These are phyloP conservation scores for Chionographis japonica DNA, from an alignment of 106 monocot species.

Conservation along the genomic window DNA sequence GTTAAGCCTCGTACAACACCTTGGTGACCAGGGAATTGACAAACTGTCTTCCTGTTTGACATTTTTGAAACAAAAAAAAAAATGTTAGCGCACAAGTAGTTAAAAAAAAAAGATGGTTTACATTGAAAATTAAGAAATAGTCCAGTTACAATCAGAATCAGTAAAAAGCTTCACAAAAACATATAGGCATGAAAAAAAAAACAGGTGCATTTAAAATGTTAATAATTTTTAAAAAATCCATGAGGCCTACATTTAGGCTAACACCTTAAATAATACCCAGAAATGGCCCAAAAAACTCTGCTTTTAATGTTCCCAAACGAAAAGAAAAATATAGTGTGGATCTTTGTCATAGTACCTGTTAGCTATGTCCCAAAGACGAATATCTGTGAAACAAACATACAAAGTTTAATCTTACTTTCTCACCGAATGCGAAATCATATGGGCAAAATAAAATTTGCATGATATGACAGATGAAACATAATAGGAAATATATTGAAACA, in stretches of 20 bases:
- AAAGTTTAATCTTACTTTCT: background rate
- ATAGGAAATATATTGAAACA: too few species aligned
- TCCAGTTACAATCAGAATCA: too few species aligned
- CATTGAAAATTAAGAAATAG: too few species aligned
- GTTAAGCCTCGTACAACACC: slow-evolving; percentile 81
- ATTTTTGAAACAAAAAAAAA: background rate
- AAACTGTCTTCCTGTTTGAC: slow-evolving; percentile 70
- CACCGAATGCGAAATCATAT: too few species aligned
- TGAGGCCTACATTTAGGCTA: too few species aligned
- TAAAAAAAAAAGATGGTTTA: too few species aligned
- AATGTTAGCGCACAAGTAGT: too few species aligned
- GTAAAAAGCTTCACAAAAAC: background rate
- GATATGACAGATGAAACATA: too few species aligned
- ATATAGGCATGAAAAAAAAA: background rate
- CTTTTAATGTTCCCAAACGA: background rate
- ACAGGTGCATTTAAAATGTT: too few species aligned
- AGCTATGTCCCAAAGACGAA: slow-evolving; percentile 94
- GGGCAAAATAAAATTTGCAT: too few species aligned
- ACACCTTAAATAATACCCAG: background rate
- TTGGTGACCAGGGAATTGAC: slow-evolving; percentile 81
- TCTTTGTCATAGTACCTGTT: slow-evolving; percentile 37
- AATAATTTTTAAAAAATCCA: background rate
- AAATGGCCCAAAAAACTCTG: background rate
- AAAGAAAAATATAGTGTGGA: background rate
- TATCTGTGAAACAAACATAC: slow-evolving; percentile 53